Conservation (phyloP, 202 grass and related monocot genomes). For the Carex sylvatica region DNA sequence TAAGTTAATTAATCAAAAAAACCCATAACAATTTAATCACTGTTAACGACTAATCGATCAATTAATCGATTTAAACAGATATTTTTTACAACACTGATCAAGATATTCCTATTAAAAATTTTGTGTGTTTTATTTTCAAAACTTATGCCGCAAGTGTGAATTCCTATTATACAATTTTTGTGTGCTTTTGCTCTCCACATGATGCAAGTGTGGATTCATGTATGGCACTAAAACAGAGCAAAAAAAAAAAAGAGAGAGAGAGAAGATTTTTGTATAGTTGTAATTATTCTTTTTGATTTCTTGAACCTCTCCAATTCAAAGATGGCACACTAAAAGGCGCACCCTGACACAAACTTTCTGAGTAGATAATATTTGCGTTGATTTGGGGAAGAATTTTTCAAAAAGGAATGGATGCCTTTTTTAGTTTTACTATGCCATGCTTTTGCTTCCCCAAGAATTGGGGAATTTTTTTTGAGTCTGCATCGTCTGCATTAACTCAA, state of each 20-base stretch:
- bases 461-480: no score
- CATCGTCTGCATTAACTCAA: no score
- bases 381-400: slow-evolving; percentile 16
- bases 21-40: no score
- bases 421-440: background rate
- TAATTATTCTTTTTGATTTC: background rate
- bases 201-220: background rate
- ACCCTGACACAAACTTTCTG: slow-evolving; percentile 11
- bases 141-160: background rate
- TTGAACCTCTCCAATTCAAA: background rate
- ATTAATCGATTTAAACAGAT: no score
- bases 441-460: background rate
- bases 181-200: background rate
- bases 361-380: background rate
- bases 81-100: background rate
- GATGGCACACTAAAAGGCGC: slow-evolving; percentile 10
- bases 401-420: slow-evolving; percentile 20
- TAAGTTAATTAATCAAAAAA: no score
- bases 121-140: background rate
- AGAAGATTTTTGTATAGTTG: background rate
- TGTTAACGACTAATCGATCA: no score
- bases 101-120: background rate
- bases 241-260: no score
- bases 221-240: slow-evolving; percentile 2
- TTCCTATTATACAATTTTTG: background rate